phyloP scores from a whole-genome alignment of 345 rosid genomes.

The Eucalyptus dawsonii region DNA sequence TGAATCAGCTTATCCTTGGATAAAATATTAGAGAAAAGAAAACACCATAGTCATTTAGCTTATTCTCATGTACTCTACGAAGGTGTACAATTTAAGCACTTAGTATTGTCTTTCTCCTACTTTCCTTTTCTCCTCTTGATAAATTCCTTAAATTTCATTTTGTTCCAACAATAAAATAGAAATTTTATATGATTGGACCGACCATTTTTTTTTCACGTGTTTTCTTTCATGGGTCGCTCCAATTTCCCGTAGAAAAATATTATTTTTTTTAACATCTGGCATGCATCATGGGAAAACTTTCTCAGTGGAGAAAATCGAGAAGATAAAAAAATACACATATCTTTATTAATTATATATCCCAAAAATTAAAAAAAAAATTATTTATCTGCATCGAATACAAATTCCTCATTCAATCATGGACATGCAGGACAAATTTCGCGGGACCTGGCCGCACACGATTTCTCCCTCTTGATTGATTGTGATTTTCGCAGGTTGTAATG shows the following conservation, averaged over 20 bases:
- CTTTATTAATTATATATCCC: background rate
- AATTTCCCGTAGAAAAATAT: background rate
- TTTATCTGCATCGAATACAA: background rate
- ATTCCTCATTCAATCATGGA: background rate
- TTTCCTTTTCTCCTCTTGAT: background rate
- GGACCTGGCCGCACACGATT: background rate
- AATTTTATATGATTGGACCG: background rate
- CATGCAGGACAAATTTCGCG: background rate
- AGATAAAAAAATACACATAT: background rate
- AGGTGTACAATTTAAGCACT: background rate
- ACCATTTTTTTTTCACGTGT: background rate
- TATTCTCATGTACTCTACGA: background rate
- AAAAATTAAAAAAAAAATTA: background rate
- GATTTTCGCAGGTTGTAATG: background rate
- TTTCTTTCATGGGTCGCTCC: background rate
- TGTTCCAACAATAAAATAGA: background rate
- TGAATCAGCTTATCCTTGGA: too few species aligned
- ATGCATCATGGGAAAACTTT: background rate
- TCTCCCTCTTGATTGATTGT: background rate
- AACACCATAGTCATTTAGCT: background rate
- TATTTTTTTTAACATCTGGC: background rate
- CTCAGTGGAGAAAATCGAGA: background rate
- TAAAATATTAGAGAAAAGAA: background rate
- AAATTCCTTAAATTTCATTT: background rate
- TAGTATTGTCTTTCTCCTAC: background rate